Evolutionary conservation across 2,329 filamentous ascomycete genomes (phyloP), one percentile per base, ranked within the genome.

Genomic region (Pseudogymnoascus sp.): DNA sequence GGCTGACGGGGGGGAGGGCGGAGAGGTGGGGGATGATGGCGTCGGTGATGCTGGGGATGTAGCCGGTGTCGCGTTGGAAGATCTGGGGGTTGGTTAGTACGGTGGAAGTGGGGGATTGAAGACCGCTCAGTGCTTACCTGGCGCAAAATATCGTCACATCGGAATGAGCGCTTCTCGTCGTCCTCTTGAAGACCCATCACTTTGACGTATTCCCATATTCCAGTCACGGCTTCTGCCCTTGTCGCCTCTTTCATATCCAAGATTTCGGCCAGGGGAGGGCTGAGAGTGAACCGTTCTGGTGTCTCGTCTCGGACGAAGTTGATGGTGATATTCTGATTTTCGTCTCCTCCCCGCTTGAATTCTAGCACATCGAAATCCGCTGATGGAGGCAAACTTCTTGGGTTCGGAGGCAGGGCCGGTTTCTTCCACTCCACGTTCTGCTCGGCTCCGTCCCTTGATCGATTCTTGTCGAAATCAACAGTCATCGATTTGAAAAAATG

Each of bases 181-280:
- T 96, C 93, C 73, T 97, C 93, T 74, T 96, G 91, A 56, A 99
- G 79, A 16, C 88, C 87, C 80, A 90, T 89, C 18, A 90, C 82
- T 69, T 91, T 88, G 68, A 96, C 90, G 71, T 99, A 99, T 73
- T 97, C 93, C 91, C 93, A 99, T 34, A 99, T 84, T 12, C 90
- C 93, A 81, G 96, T 90, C 28, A 96, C 87, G 5, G 93, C 89
- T 66, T 95, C 92, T 40, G 91, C 89, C 31, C 92, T 88, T 28
- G 95, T 93, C 60, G 91, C 93, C 75, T 96, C 91, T 59, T 87
- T 82, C 71, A 90, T 90, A 71, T 97, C 95, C 16, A 97, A 81
- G 12, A 97, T 83, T 60, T 96, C 89, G 10, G 91, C 88, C 53
- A 99, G 79, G 64, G 88, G 85, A 60, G 88, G 86, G 75, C 87